Evolutionary conservation across 2,329 filamentous ascomycete species (phyloP).

Genomic region (Sporothrix brasiliensis): DNA sequence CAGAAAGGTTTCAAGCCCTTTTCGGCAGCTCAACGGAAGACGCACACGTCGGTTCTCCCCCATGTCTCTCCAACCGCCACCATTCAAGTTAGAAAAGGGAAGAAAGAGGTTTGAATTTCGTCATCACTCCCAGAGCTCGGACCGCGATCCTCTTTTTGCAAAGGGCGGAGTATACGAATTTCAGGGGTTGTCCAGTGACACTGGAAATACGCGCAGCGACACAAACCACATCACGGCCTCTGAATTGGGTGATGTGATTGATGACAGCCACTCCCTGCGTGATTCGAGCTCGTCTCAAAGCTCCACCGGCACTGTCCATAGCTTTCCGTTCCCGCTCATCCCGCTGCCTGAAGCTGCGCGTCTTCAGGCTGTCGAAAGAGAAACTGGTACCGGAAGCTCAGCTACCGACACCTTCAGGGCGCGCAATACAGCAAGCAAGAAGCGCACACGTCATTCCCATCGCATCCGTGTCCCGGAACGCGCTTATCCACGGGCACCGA

Average conservation of each 20-base stretch:
- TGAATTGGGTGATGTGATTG: not conserved
- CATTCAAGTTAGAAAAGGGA: conserved; percentile 20
- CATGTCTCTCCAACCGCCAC: conserved; percentile 21
- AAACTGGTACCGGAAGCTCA: not conserved
- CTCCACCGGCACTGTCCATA: conserved; percentile 35
- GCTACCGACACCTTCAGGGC: not conserved
- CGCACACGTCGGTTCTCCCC: conserved; percentile 30
- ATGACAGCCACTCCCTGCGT: conserved; percentile 9
- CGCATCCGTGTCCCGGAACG: conserved; percentile 11
- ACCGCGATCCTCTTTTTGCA: not conserved
- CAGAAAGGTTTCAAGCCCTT: conserved; percentile 32
- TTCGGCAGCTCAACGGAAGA: conserved; percentile 29
- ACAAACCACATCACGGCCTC: conserved; percentile 12
- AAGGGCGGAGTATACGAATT: conserved; percentile 27
- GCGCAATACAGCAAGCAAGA: conserved; percentile 3
- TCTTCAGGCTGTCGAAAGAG: conserved; percentile 37
- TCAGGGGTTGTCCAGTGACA: conserved; percentile 19
- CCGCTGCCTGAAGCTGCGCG: conserved; percentile 41
- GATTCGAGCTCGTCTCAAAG: conserved; percentile 33
- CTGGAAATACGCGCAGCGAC: conserved; percentile 11
- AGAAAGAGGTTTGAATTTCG: conserved; percentile 34
- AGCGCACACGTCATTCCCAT: not conserved
- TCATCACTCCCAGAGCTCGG: conserved; percentile 29
- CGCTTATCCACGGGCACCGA: not conserved
- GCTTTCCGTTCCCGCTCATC: conserved; percentile 42